Evolutionary conservation across 2,329 filamentous ascomycete genomes (phyloP).

Genomic region (Lithohypha guttulata): DNA sequence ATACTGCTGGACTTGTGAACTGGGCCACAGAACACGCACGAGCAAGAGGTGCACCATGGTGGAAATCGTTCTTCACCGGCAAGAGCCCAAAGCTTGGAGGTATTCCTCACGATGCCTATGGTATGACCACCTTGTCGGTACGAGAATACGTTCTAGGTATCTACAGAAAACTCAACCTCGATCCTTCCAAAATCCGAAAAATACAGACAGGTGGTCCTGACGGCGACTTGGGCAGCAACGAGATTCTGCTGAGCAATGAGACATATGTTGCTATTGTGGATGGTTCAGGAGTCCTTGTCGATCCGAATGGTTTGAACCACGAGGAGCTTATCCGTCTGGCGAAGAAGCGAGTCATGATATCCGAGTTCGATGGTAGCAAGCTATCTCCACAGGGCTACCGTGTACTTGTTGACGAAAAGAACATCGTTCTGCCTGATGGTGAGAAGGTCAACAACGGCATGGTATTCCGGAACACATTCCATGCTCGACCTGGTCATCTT

Average conservation of each 20-base stretch:
- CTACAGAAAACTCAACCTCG: constrained; percentile 88
- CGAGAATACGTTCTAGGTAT: constrained; percentile 94
- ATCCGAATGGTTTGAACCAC: constrained; percentile 78
- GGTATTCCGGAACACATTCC: constrained; percentile 94
- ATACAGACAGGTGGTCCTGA: constrained; percentile 97
- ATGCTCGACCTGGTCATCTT: constrained; percentile 64
- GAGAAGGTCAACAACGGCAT: constrained; percentile 86
- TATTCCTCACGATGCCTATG: constrained; percentile 91
- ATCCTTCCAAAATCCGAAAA: constrained; percentile 75
- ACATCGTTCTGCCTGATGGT: constrained; percentile 75
- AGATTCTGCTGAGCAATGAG: constrained; percentile 91
- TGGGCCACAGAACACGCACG: constrained; percentile 98
- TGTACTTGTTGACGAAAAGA: constrained; percentile 81
- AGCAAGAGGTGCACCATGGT: constrained; percentile 81
- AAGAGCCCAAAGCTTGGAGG: constrained; percentile 94
- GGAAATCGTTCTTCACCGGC: constrained; percentile 99
- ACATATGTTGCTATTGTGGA: constrained; percentile 95
- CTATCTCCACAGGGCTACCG: constrained; percentile 82
- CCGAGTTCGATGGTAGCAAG: constrained; percentile 72
- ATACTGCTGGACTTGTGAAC: constrained; percentile 91
- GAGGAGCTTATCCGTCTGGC: constrained; percentile 76
- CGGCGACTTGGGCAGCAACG: constrained; percentile 92
- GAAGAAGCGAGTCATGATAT: constrained; percentile 79
- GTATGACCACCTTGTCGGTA: constrained; percentile 95
- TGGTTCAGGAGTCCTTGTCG: constrained; percentile 85